A percentile compares a stretch with the other conserved stretches of the same genome.
phyloP scores from a whole-genome alignment of 2,329 filamentous ascomycete species.

The Exophiala spinifera region DNA sequence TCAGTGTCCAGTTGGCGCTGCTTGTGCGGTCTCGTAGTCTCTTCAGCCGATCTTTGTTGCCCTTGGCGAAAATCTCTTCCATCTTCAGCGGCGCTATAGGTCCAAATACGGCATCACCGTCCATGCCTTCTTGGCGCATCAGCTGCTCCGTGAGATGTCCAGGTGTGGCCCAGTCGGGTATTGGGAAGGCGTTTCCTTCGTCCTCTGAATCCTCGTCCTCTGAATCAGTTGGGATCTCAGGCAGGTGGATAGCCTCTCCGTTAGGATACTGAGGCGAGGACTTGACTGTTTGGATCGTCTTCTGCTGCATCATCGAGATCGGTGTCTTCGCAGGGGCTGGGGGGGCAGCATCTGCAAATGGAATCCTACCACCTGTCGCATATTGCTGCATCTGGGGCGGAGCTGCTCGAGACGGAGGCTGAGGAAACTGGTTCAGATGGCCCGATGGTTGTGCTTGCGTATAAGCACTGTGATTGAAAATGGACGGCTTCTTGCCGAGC shows the following conservation, averaged over 20 bases:
- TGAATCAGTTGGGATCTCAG: constrained; percentile 92
- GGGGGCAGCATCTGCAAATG: constrained; percentile 77
- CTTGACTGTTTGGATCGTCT: constrained; percentile 41
- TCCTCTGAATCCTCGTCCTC: constrained; percentile 75
- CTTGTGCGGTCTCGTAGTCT: constrained; percentile 88
- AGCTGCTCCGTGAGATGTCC: constrained; percentile 75
- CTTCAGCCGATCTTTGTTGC: constrained; percentile 79
- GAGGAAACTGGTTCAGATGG: constrained; percentile 62
- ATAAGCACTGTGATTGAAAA: constrained; percentile 38
- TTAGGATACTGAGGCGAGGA: constrained; percentile 77
- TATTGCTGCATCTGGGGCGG: constrained; percentile 83
- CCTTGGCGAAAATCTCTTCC: constrained; percentile 86
- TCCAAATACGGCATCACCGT: constrained; percentile 83
- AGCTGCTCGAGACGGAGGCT: constrained; percentile 62
- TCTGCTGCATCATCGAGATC: constrained; percentile 28
- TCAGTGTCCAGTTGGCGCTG: constrained; percentile 83
- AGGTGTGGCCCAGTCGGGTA: constrained; percentile 84
- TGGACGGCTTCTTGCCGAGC: constrained; percentile 59
- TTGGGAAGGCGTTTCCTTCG: constrained; percentile 55
- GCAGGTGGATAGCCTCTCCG: constrained; percentile 85
- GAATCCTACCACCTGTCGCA: constrained; percentile 75
- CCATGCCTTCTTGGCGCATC: constrained; percentile 75
- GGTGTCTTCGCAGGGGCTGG: constrained; percentile 44
- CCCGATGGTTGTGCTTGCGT: constrained; percentile 49
- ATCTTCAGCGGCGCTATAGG: constrained; percentile 84